Base-by-base conservation (phyloP, 2,329 filamentous ascomycete species). In the Boeremia exigua region DNA sequence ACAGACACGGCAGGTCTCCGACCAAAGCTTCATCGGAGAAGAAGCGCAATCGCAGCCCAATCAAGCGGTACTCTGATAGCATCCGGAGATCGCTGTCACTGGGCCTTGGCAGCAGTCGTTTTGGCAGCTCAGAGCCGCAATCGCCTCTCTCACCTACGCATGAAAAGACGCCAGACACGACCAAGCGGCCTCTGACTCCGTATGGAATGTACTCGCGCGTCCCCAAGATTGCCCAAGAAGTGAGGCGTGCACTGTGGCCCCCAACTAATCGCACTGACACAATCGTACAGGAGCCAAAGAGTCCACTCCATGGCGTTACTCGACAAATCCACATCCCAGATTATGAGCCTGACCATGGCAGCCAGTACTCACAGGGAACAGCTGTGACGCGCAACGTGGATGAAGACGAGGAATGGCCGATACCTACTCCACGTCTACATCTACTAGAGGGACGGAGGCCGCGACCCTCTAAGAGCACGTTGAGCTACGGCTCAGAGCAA, bases 271-370 rank as follows among this genome's bases (percentile, higher is more conserved):
- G 9, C 9, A n/a, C 48, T 56, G 23, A 51, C 17, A 5, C 38
- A n/a, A 14, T 5, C 2, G 7, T 12, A 12, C 12, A 56, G 46
- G 56, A 63, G 32, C 59, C 59, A 2, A 69, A 65, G 50, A 68
- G 56, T 39, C 61, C 67, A 15, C 42, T 62, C 1, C 61, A 70
- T 27, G 65, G 66, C 34, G 59, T 67, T 2, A 69, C 65, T 6
- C 61, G 61, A 34, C 60, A 60, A 6, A 28, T 65, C 7, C 29
- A 59, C 5, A 42, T 66, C 25, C 48, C 55, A 28, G 58, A 58
- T 11, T 14, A 37, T 2, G 36, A 23, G 25, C 4, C 28, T n/a
- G 29, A 47, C 7, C 36, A 28, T 2, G 8, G 2, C 3, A 32
- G 12, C 23, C 12, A 15, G 25, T 25, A 15, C 14, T 9, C 17